phyloP scores from a whole-genome alignment of 768 basidiomycete genomes.

The Cyathus striatus region DNA sequence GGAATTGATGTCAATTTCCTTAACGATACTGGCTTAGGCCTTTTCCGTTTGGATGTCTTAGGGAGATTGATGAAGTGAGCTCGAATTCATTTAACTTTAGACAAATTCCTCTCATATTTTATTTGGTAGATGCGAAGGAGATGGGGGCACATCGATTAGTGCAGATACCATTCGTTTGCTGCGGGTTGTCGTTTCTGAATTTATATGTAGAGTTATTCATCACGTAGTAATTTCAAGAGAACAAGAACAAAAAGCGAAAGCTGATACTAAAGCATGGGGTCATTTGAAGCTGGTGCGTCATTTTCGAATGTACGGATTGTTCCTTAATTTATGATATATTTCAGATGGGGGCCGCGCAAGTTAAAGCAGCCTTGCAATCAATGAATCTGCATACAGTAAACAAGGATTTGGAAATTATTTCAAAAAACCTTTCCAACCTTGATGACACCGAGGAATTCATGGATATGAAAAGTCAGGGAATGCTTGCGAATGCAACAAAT shows the following conservation, averaged over 20 bases:
- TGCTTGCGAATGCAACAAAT: too few relatives aligned
- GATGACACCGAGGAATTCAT: too few relatives aligned
- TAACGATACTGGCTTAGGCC: slow-evolving; percentile 34
- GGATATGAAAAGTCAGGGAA: too few relatives aligned
- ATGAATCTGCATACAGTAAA: too few relatives aligned
- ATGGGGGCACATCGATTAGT: slow-evolving; percentile 34
- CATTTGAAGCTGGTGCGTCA: too few relatives aligned
- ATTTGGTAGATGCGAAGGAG: slow-evolving; percentile 7
- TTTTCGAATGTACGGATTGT: too few relatives aligned
- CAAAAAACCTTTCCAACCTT: too few relatives aligned
- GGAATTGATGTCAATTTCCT: slow-evolving; percentile 22
- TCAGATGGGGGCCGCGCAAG: slow-evolving; percentile 37
- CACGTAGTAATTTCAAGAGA: slow-evolving; percentile 50
- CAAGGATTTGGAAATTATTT: too few relatives aligned
- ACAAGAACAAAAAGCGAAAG: slow-evolving; percentile 54
- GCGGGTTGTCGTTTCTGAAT: slow-evolving; percentile 39
- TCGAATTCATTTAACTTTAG: background rate
- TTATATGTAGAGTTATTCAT: slow-evolving; percentile 46
- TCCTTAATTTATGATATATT: too few relatives aligned
- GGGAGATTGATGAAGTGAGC: slow-evolving; percentile 34
- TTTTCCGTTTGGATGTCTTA: slow-evolving; percentile 41
- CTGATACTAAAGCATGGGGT: slow-evolving; percentile 57
- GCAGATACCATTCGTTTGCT: slow-evolving; percentile 42
- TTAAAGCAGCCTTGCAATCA: too few relatives aligned
- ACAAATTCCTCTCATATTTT: background rate